Base-by-base conservation (phyloP, 805 yeast species). In the Saccharomycopsis sp. region DNA sequence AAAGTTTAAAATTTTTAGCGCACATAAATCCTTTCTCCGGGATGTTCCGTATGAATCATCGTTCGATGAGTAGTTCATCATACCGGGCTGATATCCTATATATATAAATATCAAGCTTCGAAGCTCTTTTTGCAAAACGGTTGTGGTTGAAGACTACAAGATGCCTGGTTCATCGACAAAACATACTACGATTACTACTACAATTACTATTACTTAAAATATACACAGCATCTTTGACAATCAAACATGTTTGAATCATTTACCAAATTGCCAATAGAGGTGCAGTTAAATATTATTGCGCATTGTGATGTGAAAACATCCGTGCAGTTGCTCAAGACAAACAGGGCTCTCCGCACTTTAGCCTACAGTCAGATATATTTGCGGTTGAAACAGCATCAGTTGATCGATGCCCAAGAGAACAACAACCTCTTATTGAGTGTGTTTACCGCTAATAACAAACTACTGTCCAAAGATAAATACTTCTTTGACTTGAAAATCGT, bases 391-490 rank as follows among this genome's bases (percentile, higher is more conserved):
- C 19, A 44, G 22, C 49, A 44, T 44, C 22, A 19, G 49, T 44
- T 44, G 22, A 44, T 44, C 19, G 38, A 29, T 29, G 19, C 49
- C 2, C 20, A 15, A 5, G 29, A 20, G n/a, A 24, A 8, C 14
- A 24, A 23, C 22, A n/a, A 15, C 24, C 42, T 35, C 52, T 53
- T 53, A 42, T 14, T 53, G 49, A 22, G 41, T 15, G 34, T 56
- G 20, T 56, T 52, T n/a, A 29, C 52, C 19, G 50, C 58, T 3
- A 56, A 47, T 25, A 56, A 56, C 50, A 51, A 52, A 29, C n/a
- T 23, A 3, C 47, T 54, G 29, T 23, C 41, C 12, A 29, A 51
- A 19, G 58, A 56, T 17, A 56, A 56, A 52, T 56, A 29, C 47
- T 56, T 47, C 35, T 56, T 12, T 20, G 25, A 53, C 23, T 17